Evolutionary conservation across 2,329 filamentous ascomycete species (phyloP), one percentile per base, ranked within the genome.

Genomic region (Coccinonectria pachysandricola): DNA sequence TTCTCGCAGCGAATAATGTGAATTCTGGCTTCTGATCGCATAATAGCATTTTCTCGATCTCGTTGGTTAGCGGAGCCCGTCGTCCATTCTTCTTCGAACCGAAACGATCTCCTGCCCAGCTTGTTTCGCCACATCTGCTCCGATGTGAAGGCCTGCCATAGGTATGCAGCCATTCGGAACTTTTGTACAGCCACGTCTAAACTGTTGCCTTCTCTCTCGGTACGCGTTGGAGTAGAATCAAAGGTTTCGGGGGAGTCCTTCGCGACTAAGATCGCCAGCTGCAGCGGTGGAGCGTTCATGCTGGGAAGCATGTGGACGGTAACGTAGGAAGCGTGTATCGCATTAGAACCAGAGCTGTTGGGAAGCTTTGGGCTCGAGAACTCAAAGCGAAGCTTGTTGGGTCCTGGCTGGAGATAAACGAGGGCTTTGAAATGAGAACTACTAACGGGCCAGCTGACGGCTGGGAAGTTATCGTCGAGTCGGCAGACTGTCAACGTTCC

Each of bases 71-170:
- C 66, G 2, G 83, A 82, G 6, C 87, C 87, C 3, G 75, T 74
- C 34, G 82, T 82, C 91, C 91, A 96, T 50, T 94, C 83, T 54
- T 98, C 91, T 44, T 96, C 91, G 36, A 93, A 87, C 21, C 87
- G 71, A 54, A 95, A 96, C 27, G 74, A 78, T 31, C 88, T 75
- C 32, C 88, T 72, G 7, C 87, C 86, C 40, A 96, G 74, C 34
- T 79, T 82, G 50, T 94, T 82, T 36, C 85, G 77, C 52, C 75
- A 80, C 88, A 96, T 96, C 52, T 96, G 87, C 53, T 98, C 91
- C 6, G 84, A 85, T 0, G 88, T 96, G 47, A 93, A 96, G 6
- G 87, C 85, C 52, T 98, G 91, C 87, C 91, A 96, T 9, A 96
- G 65, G 50, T 96, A 95, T 13, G 85, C 88, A 11, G 86, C 80